Percentiles rank a stretch among this genome's conserved stretches.
Conservation (phyloP, 495 filamentous ascomycete species). For the Penicillium simplicissimum region DNA sequence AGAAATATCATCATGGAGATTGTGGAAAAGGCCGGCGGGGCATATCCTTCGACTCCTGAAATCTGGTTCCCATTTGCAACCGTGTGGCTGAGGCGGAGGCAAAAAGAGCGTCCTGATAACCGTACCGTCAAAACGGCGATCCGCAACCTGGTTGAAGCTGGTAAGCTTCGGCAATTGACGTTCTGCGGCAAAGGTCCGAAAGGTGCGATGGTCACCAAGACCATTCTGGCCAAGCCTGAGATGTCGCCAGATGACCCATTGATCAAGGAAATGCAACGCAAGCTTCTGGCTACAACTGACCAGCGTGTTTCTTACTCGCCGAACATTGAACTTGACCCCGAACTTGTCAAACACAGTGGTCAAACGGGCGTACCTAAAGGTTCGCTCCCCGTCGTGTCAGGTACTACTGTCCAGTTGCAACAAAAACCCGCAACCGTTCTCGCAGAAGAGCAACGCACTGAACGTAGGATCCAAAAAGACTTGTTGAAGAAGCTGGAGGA, state of each 20-base stretch:
- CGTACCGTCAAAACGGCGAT: constrained; percentile 56
- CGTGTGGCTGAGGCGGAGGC: constrained; percentile 56
- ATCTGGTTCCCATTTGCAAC: constrained; percentile 69
- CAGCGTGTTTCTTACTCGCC: constrained; percentile 35
- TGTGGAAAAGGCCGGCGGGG: constrained; percentile 65
- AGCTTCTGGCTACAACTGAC: constrained; percentile 46
- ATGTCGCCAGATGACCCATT: constrained; percentile 50
- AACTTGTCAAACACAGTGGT: constrained; percentile 26
- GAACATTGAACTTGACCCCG: constrained; percentile 34
- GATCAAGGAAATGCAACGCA: constrained; percentile 53
- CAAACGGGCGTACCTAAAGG: constrained; percentile 6
- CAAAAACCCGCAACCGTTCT: constrained; percentile 38
- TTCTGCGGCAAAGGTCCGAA: constrained; percentile 61
- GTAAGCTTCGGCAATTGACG: constrained; percentile 57
- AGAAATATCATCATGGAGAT: constrained; percentile 69
- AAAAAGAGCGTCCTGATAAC: constrained; percentile 50
- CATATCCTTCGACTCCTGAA: constrained; percentile 72
- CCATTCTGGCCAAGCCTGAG: constrained; percentile 51
- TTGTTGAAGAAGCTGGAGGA: constrained; percentile 29
- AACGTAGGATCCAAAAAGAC: constrained; percentile 28
- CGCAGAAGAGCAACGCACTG: constrained; percentile 33
- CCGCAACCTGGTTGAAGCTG: constrained; percentile 59
- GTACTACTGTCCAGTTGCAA: constrained; percentile 40
- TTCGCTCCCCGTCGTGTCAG: constrained; percentile 34
- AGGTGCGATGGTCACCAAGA: constrained; percentile 57